Evolutionary conservation across 805 yeast species (phyloP), one percentile per base, ranked within the genome.

Genomic region (Cyberlindnera petersonii): DNA sequence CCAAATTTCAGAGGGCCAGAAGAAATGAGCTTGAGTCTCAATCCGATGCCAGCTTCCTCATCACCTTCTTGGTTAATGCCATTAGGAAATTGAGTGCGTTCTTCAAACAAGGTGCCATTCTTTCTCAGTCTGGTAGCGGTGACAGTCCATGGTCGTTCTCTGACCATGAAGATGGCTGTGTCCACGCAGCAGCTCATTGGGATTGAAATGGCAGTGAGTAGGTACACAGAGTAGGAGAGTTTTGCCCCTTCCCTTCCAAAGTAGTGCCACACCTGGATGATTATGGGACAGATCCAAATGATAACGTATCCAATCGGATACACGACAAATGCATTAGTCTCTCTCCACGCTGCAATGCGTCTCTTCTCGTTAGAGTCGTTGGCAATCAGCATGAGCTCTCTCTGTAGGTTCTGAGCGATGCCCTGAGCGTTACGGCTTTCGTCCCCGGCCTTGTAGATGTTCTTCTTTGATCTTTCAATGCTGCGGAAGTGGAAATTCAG

Each of bases 111-210:
- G 5, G n/a, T 6, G 9, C 38, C 38, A 23, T 11, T 28, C 14
- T 22, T n/a, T 18, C 33, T 27, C 13, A 35, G 23, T 7, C 31
- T 27, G 11, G 10, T 4, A 1, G 40, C 33, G 1, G 53, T 50
- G 9, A 33, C 35, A 5, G 37, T 32, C 95, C 95, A 86, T 1
- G 95, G 95, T 43, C 69, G 71, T 54, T 87, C 96, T 37, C 93
- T 68, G 39, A 78, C 74, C 26, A 82, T 62, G 52, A 87, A 87
- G 15, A 87, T 94, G 17, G 76, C 43, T 0, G 87, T 71, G 55
- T 88, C 95, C 16, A 87, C 76, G 17, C 79, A 68, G 44, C 95
- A 87, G 59, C 82, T 82, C 51, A 83, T 69, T 2, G 95, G 89
- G 57, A 84, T 85, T 66, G 79, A 76, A 43, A 80, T 77, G 0